Base-by-base conservation (phyloP, 225 moss, liverwort and hornwort genomes). In the Marchantia paleacea region DNA sequence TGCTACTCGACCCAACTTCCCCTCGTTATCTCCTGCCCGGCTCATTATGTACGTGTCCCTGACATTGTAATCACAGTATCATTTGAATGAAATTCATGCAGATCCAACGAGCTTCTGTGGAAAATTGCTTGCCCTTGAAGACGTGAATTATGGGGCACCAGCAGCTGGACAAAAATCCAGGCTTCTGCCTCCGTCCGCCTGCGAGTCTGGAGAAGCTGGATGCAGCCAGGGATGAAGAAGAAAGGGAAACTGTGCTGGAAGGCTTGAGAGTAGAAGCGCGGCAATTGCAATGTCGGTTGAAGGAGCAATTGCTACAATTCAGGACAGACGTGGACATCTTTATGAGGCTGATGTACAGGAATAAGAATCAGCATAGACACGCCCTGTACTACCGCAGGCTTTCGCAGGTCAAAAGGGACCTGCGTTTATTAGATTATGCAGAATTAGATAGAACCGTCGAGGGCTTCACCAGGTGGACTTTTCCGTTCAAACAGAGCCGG, bases 331-430 rank as follows among this genome's bases (percentile, higher is more conserved):
- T 89, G 62, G 88, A 89, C 29, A 83, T 89, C 10, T 95, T 95
- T 65, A 88, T 90, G 76, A 90, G 95, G 78, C 87, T 99, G 29
- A 94, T 99, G 95, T 99, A 99, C 85, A 99, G 94, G 83, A 99
- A 92, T 71, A 91, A 90, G 26, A 99, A 94, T 63, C 99, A 99
- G 52, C 99, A 99, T 77, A 92, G 95, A 39, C 89, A 91, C 58
- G 85, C 90, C 65, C 80, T 95, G 3, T 99, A 99, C 76, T 99
- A 91, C 76, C 95, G 92, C 64, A 91, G 92, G 48, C 81, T 99
- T 67, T 52, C 85, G 71, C 89, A 94, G 89, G 93, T 99, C 54
- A 88, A 89, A 78, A 84, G 95, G 80, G 92, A 99, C 79, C 81
- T 99, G 18, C 84, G 89, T 39, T 80, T 92, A 22, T 85, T 97